phyloP scores from a whole-genome alignment of 2,329 filamentous ascomycete species.

The Hypoxylon sp. region DNA sequence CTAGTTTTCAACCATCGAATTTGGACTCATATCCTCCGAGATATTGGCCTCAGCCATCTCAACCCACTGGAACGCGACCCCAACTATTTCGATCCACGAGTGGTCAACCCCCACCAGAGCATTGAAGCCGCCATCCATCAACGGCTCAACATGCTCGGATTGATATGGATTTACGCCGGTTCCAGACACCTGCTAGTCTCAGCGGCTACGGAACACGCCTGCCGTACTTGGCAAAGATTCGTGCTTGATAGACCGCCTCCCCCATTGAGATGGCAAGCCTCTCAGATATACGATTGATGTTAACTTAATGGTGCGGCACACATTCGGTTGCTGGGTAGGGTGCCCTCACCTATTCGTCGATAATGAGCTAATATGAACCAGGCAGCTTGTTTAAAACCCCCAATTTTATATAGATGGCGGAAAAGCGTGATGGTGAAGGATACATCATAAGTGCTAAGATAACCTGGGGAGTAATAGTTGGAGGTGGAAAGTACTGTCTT shows the following conservation, averaged over 20 bases:
- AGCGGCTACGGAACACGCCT: not conserved
- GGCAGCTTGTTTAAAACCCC: not conserved
- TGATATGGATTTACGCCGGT: not conserved
- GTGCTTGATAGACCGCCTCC: not conserved
- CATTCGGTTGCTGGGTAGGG: not conserved
- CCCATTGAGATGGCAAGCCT: not conserved
- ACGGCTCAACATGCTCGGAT: not conserved
- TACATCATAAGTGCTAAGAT: too few species aligned
- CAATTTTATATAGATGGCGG: not conserved
- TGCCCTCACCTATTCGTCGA: not conserved
- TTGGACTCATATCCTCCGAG: not conserved
- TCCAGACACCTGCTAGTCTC: not conserved
- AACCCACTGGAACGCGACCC: not conserved
- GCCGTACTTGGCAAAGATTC: not conserved
- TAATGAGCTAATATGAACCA: not conserved
- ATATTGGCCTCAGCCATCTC: not conserved
- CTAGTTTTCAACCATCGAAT: not conserved
- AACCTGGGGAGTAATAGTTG: too few species aligned
- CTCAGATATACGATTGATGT: not conserved
- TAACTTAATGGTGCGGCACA: not conserved
- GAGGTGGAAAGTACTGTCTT: too few species aligned
- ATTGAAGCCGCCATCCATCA: not conserved
- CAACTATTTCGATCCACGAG: not conserved
- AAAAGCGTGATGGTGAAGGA: not conserved
- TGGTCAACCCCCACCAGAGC: not conserved